Base-by-base conservation (phyloP, 306 rosid species). In the Sicyos baderoa region DNA sequence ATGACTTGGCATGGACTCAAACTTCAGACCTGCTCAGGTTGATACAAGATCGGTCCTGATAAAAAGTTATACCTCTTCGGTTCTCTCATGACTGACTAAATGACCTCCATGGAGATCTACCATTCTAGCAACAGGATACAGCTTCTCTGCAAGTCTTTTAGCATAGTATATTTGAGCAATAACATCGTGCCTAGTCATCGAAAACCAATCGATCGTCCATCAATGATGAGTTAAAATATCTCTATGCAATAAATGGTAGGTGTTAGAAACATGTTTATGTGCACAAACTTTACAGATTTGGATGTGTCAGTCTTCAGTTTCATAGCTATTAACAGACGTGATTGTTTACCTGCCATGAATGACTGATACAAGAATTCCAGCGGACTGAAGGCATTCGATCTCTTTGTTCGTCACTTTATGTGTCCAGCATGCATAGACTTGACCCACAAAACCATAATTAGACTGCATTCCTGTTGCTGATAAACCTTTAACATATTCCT, bases 81-180 rank as follows among this genome's bases (percentile, higher is more conserved):
- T 75, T 78, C 90, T 88, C 80, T 94, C 99, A 6, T 87, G 96
- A 73, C 99, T 88, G 75, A 94, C 99, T 70, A 94, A 79, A 83
- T 94, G 99, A 71, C 95, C 99, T 75, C 99, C 99, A 29, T 76
- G 96, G 71, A 94, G 97, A 64, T 90, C 96, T 48, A 90, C 87
- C 96, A 94, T 86, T 83, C 96, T 82, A 51, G 97, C 97, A 76
- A 82, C 80, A 54, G 99, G 96, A 42, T 88, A 76, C 71, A 94
- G 78, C 79, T 84, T 94, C 79, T 85, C 82, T 6, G 96, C 91
- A 81, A 94, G 84, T 83, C 84, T 86, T 80, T 80, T 81, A 37
- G 95, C 99, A 68, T 90, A 27, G 72, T 66, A 80, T 67, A 90
- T 78, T 79, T 88, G 97, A 70, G 99, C 99, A 68, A 94, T 86